phyloP scores from a whole-genome alignment of 805 yeast genomes.

The Wickerhamiella slavikovae region DNA sequence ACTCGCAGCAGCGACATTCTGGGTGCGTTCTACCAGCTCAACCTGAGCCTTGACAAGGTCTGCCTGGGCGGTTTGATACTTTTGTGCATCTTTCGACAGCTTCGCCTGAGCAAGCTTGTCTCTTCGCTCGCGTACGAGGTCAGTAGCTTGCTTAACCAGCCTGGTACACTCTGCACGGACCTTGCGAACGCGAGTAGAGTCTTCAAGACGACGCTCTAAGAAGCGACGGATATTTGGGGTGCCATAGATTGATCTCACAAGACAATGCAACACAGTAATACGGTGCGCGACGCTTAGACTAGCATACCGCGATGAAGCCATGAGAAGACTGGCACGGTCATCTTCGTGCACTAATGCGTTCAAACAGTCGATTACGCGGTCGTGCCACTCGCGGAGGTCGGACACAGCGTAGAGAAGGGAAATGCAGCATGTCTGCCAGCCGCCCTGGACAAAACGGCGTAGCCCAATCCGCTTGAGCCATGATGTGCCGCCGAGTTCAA shows the following conservation, averaged over 20 bases:
- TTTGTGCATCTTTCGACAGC: too few relatives aligned
- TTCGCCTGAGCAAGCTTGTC: background rate
- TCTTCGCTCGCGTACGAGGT: constrained; percentile 28
- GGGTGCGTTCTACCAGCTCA: constrained; percentile 17
- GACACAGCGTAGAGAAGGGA: constrained; percentile 49
- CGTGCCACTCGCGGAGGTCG: constrained; percentile 32
- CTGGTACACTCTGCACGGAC: constrained; percentile 44
- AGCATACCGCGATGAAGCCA: constrained; percentile 36
- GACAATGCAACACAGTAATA: constrained; percentile 34
- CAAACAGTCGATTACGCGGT: constrained; percentile 30
- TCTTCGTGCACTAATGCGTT: constrained; percentile 33
- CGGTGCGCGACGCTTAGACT: constrained; percentile 32
- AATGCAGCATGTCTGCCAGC: constrained; percentile 60
- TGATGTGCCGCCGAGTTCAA: constrained; percentile 3
- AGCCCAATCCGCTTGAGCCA: constrained; percentile 68
- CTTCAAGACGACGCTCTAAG: constrained; percentile 51
- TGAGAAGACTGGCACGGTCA: constrained; percentile 25
- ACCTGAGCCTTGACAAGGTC: constrained; percentile 15
- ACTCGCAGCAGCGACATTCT: constrained; percentile 21
- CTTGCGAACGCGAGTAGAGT: constrained; percentile 38
- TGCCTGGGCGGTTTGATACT: background rate
- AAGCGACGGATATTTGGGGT: constrained; percentile 38
- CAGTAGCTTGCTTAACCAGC: constrained; percentile 34
- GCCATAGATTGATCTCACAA: constrained; percentile 40
- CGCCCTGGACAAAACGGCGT: constrained; percentile 62